Evolutionary conservation across 345 rosid genomes (phyloP).

Genomic region (Hibiscus mutabilis): DNA sequence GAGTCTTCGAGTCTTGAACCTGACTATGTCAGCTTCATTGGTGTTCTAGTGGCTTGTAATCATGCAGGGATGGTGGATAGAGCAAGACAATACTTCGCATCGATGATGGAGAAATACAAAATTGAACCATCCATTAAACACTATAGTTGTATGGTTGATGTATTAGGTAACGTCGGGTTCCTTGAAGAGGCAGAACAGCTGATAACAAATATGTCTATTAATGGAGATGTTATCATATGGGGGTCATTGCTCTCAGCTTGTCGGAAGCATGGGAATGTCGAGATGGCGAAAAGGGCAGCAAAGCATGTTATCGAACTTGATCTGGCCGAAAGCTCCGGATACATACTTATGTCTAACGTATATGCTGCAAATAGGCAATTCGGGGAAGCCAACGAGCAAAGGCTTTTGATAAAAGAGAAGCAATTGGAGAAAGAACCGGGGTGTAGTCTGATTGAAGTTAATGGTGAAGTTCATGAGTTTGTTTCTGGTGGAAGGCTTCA

Average conservation of each 20-base stretch:
- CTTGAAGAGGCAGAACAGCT: slow-evolving; percentile 62
- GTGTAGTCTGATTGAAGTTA: slow-evolving; percentile 68
- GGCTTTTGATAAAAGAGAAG: slow-evolving; percentile 49
- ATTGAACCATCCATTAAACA: slow-evolving; percentile 65
- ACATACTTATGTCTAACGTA: slow-evolving; percentile 65
- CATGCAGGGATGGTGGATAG: slow-evolving; percentile 45
- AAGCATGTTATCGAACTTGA: slow-evolving; percentile 36
- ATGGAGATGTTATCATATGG: slow-evolving; percentile 61
- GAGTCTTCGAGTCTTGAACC: slow-evolving; percentile 44
- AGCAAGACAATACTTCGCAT: slow-evolving; percentile 40
- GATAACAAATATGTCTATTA: slow-evolving; percentile 41
- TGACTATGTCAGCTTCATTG: slow-evolving; percentile 51
- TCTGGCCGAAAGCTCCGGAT: slow-evolving; percentile 50
- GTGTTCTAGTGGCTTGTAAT: slow-evolving; percentile 72
- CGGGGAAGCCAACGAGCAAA: slow-evolving; percentile 50
- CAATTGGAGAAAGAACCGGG: slow-evolving; percentile 58
- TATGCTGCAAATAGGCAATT: slow-evolving; percentile 44
- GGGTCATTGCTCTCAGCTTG: slow-evolving; percentile 59
- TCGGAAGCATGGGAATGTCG: slow-evolving; percentile 40
- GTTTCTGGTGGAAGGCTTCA: slow-evolving; percentile 61
- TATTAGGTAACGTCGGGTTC: slow-evolving; percentile 48
- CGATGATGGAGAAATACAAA: slow-evolving; percentile 47
- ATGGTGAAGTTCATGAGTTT: slow-evolving; percentile 73
- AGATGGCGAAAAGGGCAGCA: slow-evolving; percentile 54
- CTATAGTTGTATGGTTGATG: slow-evolving; percentile 34